Evolutionary conservation across 2,329 filamentous ascomycete genomes (phyloP).

Genomic region (Aureobasidium sp.): DNA sequence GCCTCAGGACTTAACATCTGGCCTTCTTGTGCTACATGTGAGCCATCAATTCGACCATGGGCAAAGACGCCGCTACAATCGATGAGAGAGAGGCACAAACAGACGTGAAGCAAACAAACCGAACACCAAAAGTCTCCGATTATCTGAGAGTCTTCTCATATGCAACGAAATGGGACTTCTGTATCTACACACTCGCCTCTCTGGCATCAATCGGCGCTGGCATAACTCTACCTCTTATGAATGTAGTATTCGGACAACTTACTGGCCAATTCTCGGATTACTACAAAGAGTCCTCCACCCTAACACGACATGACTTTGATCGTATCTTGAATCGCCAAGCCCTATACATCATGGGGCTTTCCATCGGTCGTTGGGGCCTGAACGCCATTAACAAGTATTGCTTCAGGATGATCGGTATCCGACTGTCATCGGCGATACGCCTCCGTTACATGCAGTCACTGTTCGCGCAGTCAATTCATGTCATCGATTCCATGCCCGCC

Average conservation of each 20-base stretch:
- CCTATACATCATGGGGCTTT: conserved; percentile 53
- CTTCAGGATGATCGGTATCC: conserved; percentile 56
- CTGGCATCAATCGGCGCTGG: conserved; percentile 44
- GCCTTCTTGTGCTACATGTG: neutral
- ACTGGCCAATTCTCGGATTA: conserved; percentile 53
- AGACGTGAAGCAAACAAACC: neutral
- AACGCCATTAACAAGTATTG: conserved; percentile 57
- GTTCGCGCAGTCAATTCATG: conserved; percentile 53
- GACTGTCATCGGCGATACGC: conserved; percentile 54
- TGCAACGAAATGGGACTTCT: neutral
- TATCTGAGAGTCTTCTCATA: conserved; percentile 1
- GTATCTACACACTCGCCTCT: neutral
- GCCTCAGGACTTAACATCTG: neutral
- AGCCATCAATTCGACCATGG: neutral
- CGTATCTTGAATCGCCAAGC: conserved; percentile 45
- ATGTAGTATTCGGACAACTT: conserved; percentile 55
- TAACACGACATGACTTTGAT: conserved; percentile 22
- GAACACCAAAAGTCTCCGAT: neutral
- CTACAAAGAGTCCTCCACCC: conserved; percentile 35
- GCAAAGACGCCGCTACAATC: neutral
- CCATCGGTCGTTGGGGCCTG: conserved; percentile 52
- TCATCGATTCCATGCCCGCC: conserved; percentile 54
- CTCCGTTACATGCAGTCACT: conserved; percentile 52
- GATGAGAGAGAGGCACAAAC: neutral
- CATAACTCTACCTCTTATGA: conserved; percentile 54